These are phyloP conservation scores for Wickerhamiella kurtzmanii DNA, from an alignment of 805 yeast genomes.

Conservation along the genomic window DNA sequence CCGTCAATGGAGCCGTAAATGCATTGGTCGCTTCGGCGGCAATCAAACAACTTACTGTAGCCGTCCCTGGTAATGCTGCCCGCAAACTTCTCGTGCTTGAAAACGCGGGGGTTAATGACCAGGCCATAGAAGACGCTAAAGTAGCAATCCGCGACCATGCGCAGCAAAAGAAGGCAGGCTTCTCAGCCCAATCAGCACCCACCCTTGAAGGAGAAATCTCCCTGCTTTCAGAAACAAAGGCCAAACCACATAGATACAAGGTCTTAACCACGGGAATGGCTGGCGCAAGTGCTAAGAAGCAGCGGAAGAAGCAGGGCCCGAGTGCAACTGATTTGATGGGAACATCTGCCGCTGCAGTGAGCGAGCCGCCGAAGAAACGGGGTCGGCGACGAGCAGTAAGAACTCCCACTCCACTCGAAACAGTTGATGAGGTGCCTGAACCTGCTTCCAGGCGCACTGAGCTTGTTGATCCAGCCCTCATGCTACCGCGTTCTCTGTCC, in stretches of 20 bases:
- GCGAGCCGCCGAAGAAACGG: neutral
- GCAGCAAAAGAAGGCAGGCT: conserved; percentile 1
- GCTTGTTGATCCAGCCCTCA: neutral
- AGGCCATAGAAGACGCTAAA: conserved; percentile 15
- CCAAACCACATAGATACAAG: neutral
- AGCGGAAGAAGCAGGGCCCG: neutral
- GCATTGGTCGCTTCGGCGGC: conserved; percentile 26
- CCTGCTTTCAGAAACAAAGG: neutral
- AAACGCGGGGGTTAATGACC: conserved; percentile 17
- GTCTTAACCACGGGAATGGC: neutral
- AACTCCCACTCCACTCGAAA: neutral
- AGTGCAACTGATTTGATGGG: neutral
- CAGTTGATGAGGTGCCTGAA: neutral
- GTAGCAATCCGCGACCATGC: conserved; percentile 10
- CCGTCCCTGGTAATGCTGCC: conserved; percentile 15
- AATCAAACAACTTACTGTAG: conserved; percentile 21
- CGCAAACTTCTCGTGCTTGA: conserved; percentile 22
- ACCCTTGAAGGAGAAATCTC: conserved; percentile 8
- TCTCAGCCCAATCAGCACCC: conserved; percentile 1
- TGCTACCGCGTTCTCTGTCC: neutral
- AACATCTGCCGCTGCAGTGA: neutral
- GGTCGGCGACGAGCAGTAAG: neutral
- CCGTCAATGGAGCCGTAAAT: conserved; percentile 35
- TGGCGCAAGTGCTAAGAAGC: neutral
- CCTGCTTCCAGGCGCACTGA: neutral